Evolutionary conservation across 805 yeast species (phyloP).

Genomic region (Saccharomycopsis schoenii): DNA sequence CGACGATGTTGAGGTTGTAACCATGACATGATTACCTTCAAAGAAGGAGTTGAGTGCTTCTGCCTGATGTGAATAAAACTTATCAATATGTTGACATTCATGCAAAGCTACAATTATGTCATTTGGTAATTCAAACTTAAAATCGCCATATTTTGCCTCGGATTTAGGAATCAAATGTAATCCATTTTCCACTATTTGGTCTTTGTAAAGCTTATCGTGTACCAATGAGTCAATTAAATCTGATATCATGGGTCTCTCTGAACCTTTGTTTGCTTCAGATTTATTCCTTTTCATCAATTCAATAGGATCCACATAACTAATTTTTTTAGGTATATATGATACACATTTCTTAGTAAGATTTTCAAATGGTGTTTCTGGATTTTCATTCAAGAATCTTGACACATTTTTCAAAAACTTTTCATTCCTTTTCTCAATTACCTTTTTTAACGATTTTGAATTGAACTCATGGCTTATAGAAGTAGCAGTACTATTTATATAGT

Average conservation of each 20-base stretch:
- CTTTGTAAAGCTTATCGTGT: slow-evolving; percentile 40
- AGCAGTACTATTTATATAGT: slow-evolving; percentile 37
- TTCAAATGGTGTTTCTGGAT: slow-evolving; percentile 35
- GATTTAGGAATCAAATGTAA: slow-evolving; percentile 35
- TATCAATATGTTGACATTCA: slow-evolving; percentile 36
- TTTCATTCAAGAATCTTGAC: slow-evolving; percentile 28
- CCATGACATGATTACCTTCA: slow-evolving; percentile 58
- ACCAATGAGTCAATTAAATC: slow-evolving; percentile 42
- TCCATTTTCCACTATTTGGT: slow-evolving; percentile 51
- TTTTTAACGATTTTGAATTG: slow-evolving; percentile 31
- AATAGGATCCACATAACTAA: slow-evolving; percentile 50
- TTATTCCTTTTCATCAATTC: slow-evolving; percentile 39
- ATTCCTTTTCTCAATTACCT: slow-evolving; percentile 49
- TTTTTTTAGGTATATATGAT: slow-evolving; percentile 36
- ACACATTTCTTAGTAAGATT: slow-evolving; percentile 24
- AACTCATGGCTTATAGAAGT: slow-evolving; percentile 20
- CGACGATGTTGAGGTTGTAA: slow-evolving; percentile 92
- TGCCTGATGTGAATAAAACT: slow-evolving; percentile 74
- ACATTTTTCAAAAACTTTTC: slow-evolving; percentile 38
- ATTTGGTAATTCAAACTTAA: slow-evolving; percentile 39
- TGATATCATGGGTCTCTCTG: slow-evolving; percentile 35
- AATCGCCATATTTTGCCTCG: slow-evolving; percentile 34
- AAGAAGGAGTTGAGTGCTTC: slow-evolving; percentile 57
- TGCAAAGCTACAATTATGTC: slow-evolving; percentile 43
- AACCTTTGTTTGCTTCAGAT: slow-evolving; percentile 19